These are phyloP conservation scores for Stellera chamaejasme DNA, from an alignment of 345 rosid genomes.

Conservation along the genomic window DNA sequence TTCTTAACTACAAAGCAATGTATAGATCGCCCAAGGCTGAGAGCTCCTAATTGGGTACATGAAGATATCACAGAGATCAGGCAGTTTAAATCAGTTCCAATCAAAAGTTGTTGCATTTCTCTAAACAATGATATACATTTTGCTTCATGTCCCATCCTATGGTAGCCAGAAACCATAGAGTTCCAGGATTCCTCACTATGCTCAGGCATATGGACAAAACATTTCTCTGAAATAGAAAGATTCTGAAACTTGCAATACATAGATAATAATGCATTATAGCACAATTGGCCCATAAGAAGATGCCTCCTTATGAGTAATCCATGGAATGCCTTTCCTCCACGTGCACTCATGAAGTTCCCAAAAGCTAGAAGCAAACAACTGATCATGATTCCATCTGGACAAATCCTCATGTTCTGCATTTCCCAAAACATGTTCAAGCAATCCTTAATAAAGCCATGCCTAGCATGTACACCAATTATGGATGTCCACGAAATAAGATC, in stretches of 20 bases:
- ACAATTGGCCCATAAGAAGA: constrained; percentile 28
- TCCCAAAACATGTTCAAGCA: constrained; percentile 43
- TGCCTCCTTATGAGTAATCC: constrained; percentile 40
- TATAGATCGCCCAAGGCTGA: constrained; percentile 33
- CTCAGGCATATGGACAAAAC: constrained; percentile 22
- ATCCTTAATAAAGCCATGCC: constrained; percentile 32
- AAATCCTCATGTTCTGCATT: constrained; percentile 38
- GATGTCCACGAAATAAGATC: constrained; percentile 71
- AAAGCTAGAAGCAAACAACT: constrained; percentile 50
- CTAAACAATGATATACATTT: constrained; percentile 38
- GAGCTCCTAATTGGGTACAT: constrained; percentile 39
- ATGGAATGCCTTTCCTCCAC: constrained; percentile 52
- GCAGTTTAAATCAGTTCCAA: constrained; percentile 31
- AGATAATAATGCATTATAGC: constrained; percentile 39
- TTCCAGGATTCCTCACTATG: constrained; percentile 38
- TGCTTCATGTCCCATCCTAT: constrained; percentile 32
- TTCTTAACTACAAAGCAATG: constrained; percentile 44
- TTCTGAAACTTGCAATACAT: constrained; percentile 57
- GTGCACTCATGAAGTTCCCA: constrained; percentile 28
- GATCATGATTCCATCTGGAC: constrained; percentile 46
- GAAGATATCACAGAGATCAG: constrained; percentile 46
- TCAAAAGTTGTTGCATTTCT: constrained; percentile 34
- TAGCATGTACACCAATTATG: constrained; percentile 42
- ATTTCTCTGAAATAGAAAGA: constrained; percentile 33
- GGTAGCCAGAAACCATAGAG: constrained; percentile 43